Conservation (phyloP, 1,284 basidiomycete genomes). For the Hortiboletus rubellus region DNA sequence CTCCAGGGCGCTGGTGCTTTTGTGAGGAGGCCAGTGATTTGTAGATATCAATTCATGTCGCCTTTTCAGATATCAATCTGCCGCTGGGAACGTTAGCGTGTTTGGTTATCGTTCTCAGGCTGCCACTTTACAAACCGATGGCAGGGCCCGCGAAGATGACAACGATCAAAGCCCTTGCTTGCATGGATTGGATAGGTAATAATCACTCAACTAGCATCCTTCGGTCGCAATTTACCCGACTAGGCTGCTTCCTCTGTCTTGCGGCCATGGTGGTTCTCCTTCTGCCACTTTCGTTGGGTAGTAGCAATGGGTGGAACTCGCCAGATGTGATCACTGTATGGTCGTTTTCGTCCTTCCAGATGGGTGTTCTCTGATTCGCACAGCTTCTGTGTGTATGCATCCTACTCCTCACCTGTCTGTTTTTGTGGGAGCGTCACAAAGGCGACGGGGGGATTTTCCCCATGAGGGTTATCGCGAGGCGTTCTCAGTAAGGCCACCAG, state of each 20-base stretch:
- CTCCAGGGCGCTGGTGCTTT: conserved; percentile 21
- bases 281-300: conserved; percentile 13
- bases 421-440: conserved; percentile 11
- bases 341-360: neutral
- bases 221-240: neutral
- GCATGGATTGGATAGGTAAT: conserved; percentile 18
- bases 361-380: neutral
- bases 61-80: conserved; percentile 15
- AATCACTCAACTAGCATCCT: neutral
- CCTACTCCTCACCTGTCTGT: conserved; percentile 5
- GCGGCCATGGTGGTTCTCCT: conserved; percentile 12
- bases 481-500: conserved; percentile 7
- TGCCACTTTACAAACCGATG: conserved; percentile 8
- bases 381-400: conserved; percentile 11
- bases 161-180: neutral
- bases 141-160: neutral
- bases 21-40: conserved; percentile 3
- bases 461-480: conserved; percentile 9
- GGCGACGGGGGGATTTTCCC: conserved; percentile 16
- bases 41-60: neutral
- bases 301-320: conserved; percentile 9
- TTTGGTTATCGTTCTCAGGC: conserved; percentile 1
- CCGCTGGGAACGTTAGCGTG: conserved; percentile 11
- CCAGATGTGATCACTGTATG: conserved; percentile 14
- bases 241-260: conserved; percentile 18